Conservation (phyloP, 495 filamentous ascomycete genomes). For the Jackrogersella minutella region DNA sequence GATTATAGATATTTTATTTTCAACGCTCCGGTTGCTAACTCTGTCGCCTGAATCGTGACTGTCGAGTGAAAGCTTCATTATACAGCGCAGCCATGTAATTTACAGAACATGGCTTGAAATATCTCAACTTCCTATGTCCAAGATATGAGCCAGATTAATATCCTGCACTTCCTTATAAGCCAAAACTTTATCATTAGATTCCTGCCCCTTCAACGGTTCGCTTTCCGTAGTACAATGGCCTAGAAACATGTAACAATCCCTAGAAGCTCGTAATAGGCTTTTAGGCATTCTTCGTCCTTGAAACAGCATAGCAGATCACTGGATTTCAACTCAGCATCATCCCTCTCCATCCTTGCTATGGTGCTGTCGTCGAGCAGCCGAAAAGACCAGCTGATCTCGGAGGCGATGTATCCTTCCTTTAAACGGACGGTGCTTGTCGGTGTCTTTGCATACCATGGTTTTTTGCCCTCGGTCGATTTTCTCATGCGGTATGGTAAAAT, state of each 20-base stretch:
- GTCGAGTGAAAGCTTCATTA: not conserved
- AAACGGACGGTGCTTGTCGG: not conserved
- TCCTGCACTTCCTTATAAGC: constrained; percentile 7
- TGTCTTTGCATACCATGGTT: constrained; percentile 6
- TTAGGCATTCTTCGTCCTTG: not conserved
- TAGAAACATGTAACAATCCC: constrained; percentile 14
- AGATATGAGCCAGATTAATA: not conserved
- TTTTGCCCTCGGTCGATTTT: not conserved
- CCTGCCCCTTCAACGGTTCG: constrained; percentile 6
- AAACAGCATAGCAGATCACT: constrained; percentile 24
- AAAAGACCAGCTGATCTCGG: not conserved
- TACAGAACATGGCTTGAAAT: not conserved
- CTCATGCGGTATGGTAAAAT: constrained; percentile 11
- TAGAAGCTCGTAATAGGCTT: constrained; percentile 18
- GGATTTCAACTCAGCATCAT: not conserved
- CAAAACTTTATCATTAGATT: constrained; percentile 25
- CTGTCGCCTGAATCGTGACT: not conserved
- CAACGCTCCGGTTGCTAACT: not conserved
- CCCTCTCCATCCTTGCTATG: not conserved
- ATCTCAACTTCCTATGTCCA: not conserved
- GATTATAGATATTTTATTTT: not conserved
- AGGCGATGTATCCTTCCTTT: constrained; percentile 4
- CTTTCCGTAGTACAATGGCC: not conserved
- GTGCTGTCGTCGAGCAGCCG: constrained; percentile 21
- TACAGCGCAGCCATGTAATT: not conserved